Evolutionary conservation across 495 filamentous ascomycete genomes (phyloP).

Genomic region (Hyaloscypha finlandica): DNA sequence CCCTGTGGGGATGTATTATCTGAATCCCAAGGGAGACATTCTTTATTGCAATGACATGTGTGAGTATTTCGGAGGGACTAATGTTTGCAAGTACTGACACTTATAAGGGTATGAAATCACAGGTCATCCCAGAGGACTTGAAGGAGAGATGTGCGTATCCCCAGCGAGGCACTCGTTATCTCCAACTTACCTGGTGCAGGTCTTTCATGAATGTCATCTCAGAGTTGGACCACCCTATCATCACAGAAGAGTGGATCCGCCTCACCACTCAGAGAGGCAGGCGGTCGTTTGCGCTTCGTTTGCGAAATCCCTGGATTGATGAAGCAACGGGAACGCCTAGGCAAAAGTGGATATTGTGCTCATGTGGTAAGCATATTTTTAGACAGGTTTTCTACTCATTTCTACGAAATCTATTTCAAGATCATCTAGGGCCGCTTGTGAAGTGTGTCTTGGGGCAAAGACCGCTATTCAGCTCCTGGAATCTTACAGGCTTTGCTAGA

Average conservation of each 20-base stretch:
- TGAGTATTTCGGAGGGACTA: not conserved
- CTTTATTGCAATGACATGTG: constrained; percentile 31
- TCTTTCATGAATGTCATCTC: constrained; percentile 31
- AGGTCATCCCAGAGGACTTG: constrained; percentile 28
- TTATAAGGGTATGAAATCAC: constrained; percentile 29
- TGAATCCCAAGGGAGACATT: constrained; percentile 26
- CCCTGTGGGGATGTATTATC: constrained; percentile 30
- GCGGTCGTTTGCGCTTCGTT: constrained; percentile 19
- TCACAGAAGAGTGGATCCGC: constrained; percentile 23
- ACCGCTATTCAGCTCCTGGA: too few species aligned
- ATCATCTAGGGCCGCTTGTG: too few species aligned
- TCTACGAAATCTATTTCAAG: not conserved
- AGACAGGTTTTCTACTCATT: not conserved
- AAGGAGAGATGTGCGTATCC: constrained; percentile 24
- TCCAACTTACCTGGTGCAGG: not conserved
- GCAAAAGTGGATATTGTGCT: constrained; percentile 28
- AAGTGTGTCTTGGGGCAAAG: too few species aligned
- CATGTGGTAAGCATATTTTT: constrained; percentile 7
- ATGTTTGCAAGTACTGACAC: not conserved
- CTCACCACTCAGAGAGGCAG: constrained; percentile 22
- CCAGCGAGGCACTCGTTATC: not conserved
- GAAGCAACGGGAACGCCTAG: constrained; percentile 21
- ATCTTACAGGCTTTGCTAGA: not conserved
- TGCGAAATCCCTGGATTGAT: constrained; percentile 28
- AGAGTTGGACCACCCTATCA: constrained; percentile 20